Evolutionary conservation across 805 yeast species (phyloP).

Genomic region (Schizosaccharomyces osmophilus): DNA sequence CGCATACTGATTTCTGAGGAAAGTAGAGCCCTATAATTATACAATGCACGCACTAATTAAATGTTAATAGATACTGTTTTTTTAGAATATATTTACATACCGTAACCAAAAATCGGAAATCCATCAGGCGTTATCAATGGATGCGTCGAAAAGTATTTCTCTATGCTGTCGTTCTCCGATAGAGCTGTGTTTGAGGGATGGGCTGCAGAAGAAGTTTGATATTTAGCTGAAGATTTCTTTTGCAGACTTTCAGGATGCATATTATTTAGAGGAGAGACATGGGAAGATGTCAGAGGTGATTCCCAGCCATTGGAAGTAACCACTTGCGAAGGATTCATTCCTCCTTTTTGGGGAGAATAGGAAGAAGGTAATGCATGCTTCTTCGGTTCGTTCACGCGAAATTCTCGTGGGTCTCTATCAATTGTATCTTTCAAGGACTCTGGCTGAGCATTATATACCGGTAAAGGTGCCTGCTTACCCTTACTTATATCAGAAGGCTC

Average conservation of each 20-base stretch:
- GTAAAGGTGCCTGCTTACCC: neutral
- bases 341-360: too few species aligned
- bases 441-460: neutral
- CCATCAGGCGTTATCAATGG: neutral
- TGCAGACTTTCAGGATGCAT: neutral
- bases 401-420: too few species aligned
- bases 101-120: neutral
- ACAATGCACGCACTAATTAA: conserved; percentile 23
- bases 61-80: neutral
- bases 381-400: too few species aligned
- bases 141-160: neutral
- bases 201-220: neutral
- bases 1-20: conserved; percentile 38
- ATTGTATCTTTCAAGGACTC: too few species aligned
- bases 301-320: too few species aligned
- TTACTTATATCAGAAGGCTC: neutral
- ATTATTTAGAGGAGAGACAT: neutral
- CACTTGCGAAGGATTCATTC: too few species aligned
- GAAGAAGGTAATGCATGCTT: too few species aligned
- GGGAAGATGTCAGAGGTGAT: neutral
- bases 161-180: neutral
- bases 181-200: neutral
- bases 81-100: conserved; percentile 13
- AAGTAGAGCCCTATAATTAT: conserved; percentile 32
- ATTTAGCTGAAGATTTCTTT: neutral